Evolutionary conservation across 1,139 yeast genomes (phyloP).

Genomic region (Sugiyamaella xylanicola): DNA sequence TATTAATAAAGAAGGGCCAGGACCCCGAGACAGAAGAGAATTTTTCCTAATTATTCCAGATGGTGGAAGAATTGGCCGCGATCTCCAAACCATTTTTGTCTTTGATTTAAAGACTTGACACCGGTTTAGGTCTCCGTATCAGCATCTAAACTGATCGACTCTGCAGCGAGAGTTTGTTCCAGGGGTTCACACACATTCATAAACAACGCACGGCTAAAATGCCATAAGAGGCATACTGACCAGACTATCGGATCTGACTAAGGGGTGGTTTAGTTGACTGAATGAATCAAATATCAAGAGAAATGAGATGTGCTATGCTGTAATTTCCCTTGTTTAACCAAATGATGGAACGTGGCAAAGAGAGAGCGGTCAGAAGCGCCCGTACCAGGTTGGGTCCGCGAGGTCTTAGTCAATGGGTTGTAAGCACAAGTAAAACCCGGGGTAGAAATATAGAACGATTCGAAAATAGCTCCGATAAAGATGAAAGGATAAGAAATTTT

Average conservation of each 20-base stretch:
- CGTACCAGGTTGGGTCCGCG: conserved; percentile 2
- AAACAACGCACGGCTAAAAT: background rate
- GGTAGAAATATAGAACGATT: background rate
- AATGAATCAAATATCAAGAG: no score
- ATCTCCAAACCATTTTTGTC: background rate
- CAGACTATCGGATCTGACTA: no score
- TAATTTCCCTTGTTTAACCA: no score
- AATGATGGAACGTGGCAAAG: background rate
- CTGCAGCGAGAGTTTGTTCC: background rate
- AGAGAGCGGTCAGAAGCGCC: background rate
- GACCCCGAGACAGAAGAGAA: background rate
- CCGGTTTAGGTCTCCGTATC: background rate
- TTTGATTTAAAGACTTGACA: background rate
- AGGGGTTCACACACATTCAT: background rate
- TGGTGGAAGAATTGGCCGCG: background rate
- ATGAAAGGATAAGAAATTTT: conserved; percentile 15
- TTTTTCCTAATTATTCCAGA: background rate
- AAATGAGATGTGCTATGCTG: no score
- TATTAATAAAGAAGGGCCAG: background rate
- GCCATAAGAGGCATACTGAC: no score
- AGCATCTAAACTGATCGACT: background rate
- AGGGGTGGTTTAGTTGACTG: no score
- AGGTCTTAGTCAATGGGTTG: conserved; percentile 8
- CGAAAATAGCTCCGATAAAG: background rate
- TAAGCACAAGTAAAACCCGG: conserved; percentile 2